Percentiles rank a stretch among this genome's conserved stretches.
phyloP scores from a whole-genome alignment of 2,329 filamentous ascomycete genomes.

The Trichoderma sp. region DNA sequence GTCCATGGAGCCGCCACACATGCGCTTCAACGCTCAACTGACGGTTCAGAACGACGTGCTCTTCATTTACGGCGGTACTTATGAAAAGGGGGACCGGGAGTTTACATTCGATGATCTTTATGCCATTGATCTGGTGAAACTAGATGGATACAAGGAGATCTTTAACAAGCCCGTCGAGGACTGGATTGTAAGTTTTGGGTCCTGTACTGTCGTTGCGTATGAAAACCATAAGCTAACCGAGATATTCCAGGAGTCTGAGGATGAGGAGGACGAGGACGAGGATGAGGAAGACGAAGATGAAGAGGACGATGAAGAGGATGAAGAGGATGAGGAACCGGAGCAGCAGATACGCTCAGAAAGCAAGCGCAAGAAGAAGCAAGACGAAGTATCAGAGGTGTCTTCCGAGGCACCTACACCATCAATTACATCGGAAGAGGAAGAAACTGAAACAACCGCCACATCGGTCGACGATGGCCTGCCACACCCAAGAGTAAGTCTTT shows the following conservation, averaged over 20 bases:
- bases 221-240: neutral
- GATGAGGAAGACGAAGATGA: slow-evolving; percentile 63
- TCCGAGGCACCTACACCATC: slow-evolving; percentile 37
- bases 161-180: slow-evolving; percentile 82
- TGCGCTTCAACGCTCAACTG: slow-evolving; percentile 86
- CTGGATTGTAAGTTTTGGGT: slow-evolving; percentile 63
- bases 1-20: slow-evolving; percentile 81
- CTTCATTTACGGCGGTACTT: slow-evolving; percentile 94
- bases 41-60: slow-evolving; percentile 89
- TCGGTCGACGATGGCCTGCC: slow-evolving; percentile 74
- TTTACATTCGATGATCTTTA: slow-evolving; percentile 96
- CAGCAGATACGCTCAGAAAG: slow-evolving; percentile 52
- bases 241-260: slow-evolving; percentile 54
- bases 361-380: slow-evolving; percentile 58
- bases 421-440: slow-evolving; percentile 44
- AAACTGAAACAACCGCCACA: slow-evolving; percentile 50
- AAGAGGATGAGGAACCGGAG: slow-evolving; percentile 54
- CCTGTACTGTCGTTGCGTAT: neutral
- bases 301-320: slow-evolving; percentile 55
- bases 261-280: slow-evolving; percentile 58
- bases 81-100: slow-evolving; percentile 91
- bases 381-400: slow-evolving; percentile 43
- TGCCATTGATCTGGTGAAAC: slow-evolving; percentile 87
- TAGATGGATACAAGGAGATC: slow-evolving; percentile 91
- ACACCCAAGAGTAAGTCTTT: slow-evolving; percentile 57